Base-by-base conservation (phyloP, 495 filamentous ascomycete species). In the Penicillium ochrochloron region DNA sequence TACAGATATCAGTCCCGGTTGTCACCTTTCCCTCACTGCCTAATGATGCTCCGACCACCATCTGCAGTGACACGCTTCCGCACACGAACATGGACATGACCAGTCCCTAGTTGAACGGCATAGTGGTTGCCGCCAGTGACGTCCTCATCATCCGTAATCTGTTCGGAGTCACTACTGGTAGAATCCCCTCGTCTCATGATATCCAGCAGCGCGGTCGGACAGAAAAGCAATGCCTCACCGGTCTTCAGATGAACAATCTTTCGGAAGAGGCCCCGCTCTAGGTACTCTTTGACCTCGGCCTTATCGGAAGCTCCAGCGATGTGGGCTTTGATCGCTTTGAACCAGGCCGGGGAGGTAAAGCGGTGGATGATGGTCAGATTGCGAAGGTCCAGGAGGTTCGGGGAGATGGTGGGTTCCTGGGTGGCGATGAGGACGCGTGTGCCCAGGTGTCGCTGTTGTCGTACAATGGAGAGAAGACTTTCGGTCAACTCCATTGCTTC, bases 331-430 rank as follows among this genome's bases (percentile, higher is more conserved):
- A 94, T 80, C 8, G 80, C 75, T 1, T 60, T 66, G 44, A 90
- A 78, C 92, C 91, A 94, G 8, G 83, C 84, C 0, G 90, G 90
- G n/a, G 84, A 88, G 0, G 83, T 86, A 68, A 93, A 93, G 17
- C 89, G 80, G 69, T 94, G 91, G 1, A 93, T 83, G 55, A 93
- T 82, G 1, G 89, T 91, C 42, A 90, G 77, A 31, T 83, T 87
- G 75, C 86, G 91, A 8, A 93, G 77, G 59, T 90, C 89, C 1
- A 94, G 77, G 5, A 94, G 81, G 37, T 78, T 77, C 0, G 86
- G 85, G 0, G 88, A 88, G 50, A 94, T 87, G 0, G 89, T 93
- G 0, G 91, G 91, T 64, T 94, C 91, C 66, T 94, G 90, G 0
- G 91, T 94, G 0, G 90, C 84, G 48, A 93, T 88, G 41, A 94